Conservation (phyloP, 1,284 basidiomycete genomes). For the Apiotrichum mycotoxinovorans region DNA sequence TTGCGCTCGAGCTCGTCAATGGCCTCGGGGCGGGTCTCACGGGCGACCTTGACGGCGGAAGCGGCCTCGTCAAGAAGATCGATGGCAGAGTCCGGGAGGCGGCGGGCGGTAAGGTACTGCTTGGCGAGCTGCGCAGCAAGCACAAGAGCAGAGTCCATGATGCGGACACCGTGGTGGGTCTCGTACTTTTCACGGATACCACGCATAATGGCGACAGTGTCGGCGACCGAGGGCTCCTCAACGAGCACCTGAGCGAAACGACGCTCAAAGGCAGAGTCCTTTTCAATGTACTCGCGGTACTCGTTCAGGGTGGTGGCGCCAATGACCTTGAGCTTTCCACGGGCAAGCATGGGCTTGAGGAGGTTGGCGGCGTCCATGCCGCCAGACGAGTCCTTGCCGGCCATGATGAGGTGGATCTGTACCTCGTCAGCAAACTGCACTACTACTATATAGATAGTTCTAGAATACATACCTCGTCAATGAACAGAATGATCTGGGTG, state of each 20-base stretch:
- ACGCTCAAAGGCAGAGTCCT: constrained; percentile 88
- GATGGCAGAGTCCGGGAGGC: constrained; percentile 86
- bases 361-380: constrained; percentile 67
- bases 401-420: neutral
- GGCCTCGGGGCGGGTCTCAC: constrained; percentile 90
- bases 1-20: constrained; percentile 91
- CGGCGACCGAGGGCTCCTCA: constrained; percentile 84
- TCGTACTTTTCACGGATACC: constrained; percentile 77
- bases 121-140: constrained; percentile 88
- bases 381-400: constrained; percentile 42
- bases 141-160: constrained; percentile 85
- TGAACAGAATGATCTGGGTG: constrained; percentile 83
- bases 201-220: constrained; percentile 84
- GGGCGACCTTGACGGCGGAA: constrained; percentile 76
- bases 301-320: constrained; percentile 92
- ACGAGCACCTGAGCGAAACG: constrained; percentile 92
- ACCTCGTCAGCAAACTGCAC: constrained; percentile 1
- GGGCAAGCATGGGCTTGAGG: constrained; percentile 83
- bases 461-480: constrained; percentile 63
- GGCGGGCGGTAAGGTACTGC: constrained; percentile 83
- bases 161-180: constrained; percentile 80
- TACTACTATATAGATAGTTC: constrained; percentile 74
- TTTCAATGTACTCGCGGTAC: constrained; percentile 94
- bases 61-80: constrained; percentile 86
- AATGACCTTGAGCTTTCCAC: constrained; percentile 85